Conservation (phyloP, 441 rosid species). For the Populus hybrid region DNA sequence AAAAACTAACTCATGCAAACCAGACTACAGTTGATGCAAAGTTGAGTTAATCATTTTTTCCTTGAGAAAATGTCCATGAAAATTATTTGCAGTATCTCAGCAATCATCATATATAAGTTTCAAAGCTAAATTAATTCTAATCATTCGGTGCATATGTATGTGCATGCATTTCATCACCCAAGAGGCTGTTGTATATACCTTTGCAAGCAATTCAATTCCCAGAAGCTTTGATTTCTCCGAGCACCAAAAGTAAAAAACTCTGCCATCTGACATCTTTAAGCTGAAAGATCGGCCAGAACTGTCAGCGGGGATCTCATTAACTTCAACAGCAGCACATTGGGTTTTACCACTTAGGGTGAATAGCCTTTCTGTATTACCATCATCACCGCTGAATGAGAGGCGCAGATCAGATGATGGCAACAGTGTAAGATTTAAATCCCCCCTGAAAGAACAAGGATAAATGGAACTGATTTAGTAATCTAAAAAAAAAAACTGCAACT, state of each 20-base stretch:
- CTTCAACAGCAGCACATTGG: constrained; percentile 43
- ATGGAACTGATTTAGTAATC: constrained; percentile 11
- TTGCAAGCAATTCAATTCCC: constrained; percentile 74
- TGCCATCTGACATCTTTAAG: constrained; percentile 52
- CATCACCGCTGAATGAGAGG: constrained; percentile 73
- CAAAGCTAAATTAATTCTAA: background rate
- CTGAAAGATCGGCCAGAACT: constrained; percentile 80
- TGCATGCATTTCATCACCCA: background rate
- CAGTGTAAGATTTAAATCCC: constrained; percentile 64
- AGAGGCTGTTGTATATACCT: constrained; percentile 44
- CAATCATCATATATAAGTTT: background rate
- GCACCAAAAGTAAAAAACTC: constrained; percentile 79
- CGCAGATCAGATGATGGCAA: constrained; percentile 88
- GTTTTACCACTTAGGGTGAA: constrained; percentile 51
- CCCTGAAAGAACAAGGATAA: constrained; percentile 47
- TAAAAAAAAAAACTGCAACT: background rate
- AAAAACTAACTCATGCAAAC: background rate
- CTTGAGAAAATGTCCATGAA: background rate
- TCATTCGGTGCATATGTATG: background rate
- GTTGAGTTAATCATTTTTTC: background rate
- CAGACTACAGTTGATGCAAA: background rate
- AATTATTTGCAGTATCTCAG: background rate
- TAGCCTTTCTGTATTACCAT: constrained; percentile 71
- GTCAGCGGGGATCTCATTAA: constrained; percentile 69
- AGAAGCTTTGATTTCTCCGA: constrained; percentile 90